Conservation (phyloP, 495 filamentous ascomycete species). For the Podospora australis region DNA sequence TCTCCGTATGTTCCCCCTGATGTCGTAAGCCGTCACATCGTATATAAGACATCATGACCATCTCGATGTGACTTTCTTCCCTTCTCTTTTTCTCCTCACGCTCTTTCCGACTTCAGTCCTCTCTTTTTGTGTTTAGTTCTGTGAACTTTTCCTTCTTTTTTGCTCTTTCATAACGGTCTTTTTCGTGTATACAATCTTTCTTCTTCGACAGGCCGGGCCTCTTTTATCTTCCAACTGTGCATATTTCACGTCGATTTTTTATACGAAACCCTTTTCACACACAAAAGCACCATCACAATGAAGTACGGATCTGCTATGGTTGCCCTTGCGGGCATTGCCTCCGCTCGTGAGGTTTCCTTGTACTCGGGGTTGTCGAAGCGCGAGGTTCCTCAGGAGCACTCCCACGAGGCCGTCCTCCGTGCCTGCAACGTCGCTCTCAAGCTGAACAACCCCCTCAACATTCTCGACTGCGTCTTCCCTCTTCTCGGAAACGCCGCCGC, state of each 20-base stretch:
- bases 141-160: constrained; percentile 43
- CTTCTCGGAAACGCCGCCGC: constrained; percentile 59
- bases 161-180: constrained; percentile 34
- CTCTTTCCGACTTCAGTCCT: constrained; percentile 31
- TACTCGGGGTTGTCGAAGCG: constrained; percentile 36
- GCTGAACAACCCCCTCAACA: constrained; percentile 55
- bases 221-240: constrained; percentile 14
- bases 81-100: constrained; percentile 21
- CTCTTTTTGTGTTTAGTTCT: constrained; percentile 38
- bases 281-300: constrained; percentile 37
- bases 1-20: constrained; percentile 8
- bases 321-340: constrained; percentile 27
- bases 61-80: constrained; percentile 2
- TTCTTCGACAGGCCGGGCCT: constrained; percentile 35
- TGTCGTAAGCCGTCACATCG: not conserved
- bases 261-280: no score
- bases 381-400: constrained; percentile 58
- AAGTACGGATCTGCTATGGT: constrained; percentile 36
- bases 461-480: constrained; percentile 55
- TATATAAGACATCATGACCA: constrained; percentile 16
- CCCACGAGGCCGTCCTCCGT: constrained; percentile 50
- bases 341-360: constrained; percentile 23
- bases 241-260: constrained; percentile 9
- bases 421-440: constrained; percentile 40
- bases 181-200: constrained; percentile 20